Percentiles rank a stretch among this genome's conserved stretches.
These are phyloP conservation scores for Leccinum incarnatum DNA, from an alignment of 768 basidiomycete species.

Conservation along the genomic window DNA sequence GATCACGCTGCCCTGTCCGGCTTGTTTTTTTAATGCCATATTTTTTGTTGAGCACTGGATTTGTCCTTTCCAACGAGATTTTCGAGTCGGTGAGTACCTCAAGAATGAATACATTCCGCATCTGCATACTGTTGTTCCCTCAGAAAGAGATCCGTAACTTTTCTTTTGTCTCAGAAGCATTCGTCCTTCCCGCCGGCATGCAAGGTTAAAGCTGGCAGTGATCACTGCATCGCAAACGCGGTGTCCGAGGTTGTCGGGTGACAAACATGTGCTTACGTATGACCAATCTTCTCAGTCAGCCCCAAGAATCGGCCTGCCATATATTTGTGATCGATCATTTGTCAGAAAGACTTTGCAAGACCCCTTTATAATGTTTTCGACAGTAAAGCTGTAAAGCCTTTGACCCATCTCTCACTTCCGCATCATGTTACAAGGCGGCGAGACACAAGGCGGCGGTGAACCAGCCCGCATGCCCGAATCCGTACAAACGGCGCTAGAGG, in stretches of 20 bases:
- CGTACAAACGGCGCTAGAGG: conserved; percentile 3
- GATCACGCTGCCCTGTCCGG: neutral
- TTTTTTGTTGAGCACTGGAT: neutral
- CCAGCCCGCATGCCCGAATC: neutral
- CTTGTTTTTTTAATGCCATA: conserved; percentile 6
- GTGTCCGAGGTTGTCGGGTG: neutral
- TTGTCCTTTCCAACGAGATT: neutral
- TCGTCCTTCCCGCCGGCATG: neutral
- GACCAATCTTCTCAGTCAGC: conserved; percentile 7
- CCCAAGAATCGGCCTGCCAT: neutral
- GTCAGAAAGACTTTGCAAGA: conserved; percentile 7
- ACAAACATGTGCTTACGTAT: neutral
- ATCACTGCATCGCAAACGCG: neutral
- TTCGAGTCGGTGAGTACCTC: conserved; percentile 9
- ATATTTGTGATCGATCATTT: conserved; percentile 3
- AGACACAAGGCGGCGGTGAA: neutral
- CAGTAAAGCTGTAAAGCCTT: no score
- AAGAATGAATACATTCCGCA: neutral
- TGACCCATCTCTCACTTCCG: neutral
- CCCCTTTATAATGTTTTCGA: conserved; percentile 9
- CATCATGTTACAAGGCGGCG: conserved; percentile 10
- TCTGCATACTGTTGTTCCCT: neutral
- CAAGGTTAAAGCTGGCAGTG: no score
- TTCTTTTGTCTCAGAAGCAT: neutral
- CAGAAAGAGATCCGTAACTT: neutral